Evolutionary conservation across 148 eudicot genomes (phyloP).

Genomic region (Gaultheria prostrata): DNA sequence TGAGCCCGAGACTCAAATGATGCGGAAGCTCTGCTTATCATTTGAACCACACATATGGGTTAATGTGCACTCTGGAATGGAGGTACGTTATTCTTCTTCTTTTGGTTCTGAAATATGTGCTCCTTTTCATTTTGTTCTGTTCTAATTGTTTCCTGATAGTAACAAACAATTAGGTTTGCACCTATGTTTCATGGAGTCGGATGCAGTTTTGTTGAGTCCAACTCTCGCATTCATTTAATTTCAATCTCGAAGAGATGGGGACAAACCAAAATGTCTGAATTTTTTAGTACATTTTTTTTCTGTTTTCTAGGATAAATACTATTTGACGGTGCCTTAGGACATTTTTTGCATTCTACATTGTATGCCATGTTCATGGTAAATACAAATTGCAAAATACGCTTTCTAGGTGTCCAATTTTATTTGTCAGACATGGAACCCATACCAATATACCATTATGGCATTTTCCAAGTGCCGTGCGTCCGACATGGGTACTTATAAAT

Average conservation of each 20-base stretch:
- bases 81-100: conserved; percentile 36
- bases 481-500: not conserved
- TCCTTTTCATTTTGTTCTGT: not conserved
- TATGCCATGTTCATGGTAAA: not conserved
- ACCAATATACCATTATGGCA: not conserved
- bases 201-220: too few species aligned
- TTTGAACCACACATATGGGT: conserved; percentile 97
- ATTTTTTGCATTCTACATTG: not conserved
- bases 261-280: not conserved
- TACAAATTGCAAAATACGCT: not conserved
- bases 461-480: not conserved
- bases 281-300: not conserved
- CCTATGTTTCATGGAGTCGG: too few species aligned
- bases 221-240: not conserved
- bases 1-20: conserved; percentile 90
- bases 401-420: not conserved
- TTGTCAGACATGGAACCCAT: not conserved
- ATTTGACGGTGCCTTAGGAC: not conserved
- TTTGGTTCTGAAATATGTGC: not conserved
- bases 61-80: conserved; percentile 98
- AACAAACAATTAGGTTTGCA: not conserved
- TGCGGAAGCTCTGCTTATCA: conserved; percentile 70
- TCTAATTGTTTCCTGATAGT: not conserved
- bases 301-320: not conserved
- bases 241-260: not conserved